Base-by-base conservation (phyloP, 495 filamentous ascomycete species). In the Penicillium taxi region DNA sequence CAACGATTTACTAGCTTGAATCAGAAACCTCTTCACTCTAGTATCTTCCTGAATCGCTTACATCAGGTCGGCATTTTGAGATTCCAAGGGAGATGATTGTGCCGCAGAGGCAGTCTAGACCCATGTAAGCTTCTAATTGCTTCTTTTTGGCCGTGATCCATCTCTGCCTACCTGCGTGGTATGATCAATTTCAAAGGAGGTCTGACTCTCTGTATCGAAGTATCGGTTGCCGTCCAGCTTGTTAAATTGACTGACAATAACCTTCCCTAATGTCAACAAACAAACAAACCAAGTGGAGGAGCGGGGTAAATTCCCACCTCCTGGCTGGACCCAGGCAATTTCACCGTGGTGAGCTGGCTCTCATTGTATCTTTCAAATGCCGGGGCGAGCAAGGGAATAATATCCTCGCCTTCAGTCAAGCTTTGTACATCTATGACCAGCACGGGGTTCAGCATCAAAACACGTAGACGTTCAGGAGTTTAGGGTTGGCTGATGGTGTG, bases 281-380 rank as follows among this genome's bases (percentile, higher is more conserved):
- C n/a, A n/a, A n/a, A n/a, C n/a, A n/a, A n/a, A n/a, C n/a, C n/a
- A n/a, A n/a, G n/a, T n/a, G n/a, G n/a, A n/a, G n/a, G n/a, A n/a
- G n/a, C n/a, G n/a, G n/a, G n/a, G n/a, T n/a, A n/a, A n/a, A n/a
- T n/a, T 51, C 69, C 32, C 39, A 86, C 83, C 63, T 73, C 68
- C 58, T 91, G 76, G 56, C 78, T 87, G 37, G 82, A 73, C 8
- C 86, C 86, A 4, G 91, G 91, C 9, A 96, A 75, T 67, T 94
- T 95, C 35, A 84, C 79, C 6, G 84, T 84, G 19, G 78, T 62
- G 56, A 96, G 81, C 59, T 99, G 93, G 60, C 86, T 81, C 59
- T 96, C 89, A 53, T 94, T 96, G 74, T 99, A 96, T 59, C 81
- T 84, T 63, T 89, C 73, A 63, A 96, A 91, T 0, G 91, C 88